Evolutionary conservation across 345 rosid species (phyloP), one percentile per base, ranked within the genome.

Genomic region (Durio zibethinus): DNA sequence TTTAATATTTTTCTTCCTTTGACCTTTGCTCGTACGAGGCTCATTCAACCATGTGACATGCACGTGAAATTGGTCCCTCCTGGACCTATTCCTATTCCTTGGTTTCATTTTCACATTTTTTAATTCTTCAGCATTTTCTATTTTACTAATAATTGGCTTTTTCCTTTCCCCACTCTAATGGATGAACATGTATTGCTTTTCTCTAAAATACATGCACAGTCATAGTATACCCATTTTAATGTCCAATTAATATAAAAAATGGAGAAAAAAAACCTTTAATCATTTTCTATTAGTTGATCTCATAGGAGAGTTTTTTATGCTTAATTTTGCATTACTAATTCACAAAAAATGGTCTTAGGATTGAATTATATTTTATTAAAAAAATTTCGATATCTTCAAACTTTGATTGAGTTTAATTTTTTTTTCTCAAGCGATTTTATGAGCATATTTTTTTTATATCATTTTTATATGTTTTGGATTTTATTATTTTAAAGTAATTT

Each of bases 21-120:
- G 8, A 31, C 42, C 57, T 25, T 10, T 25, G 64, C 21, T 42
- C 73, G 73, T 66, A 53, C 66, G 54, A 66, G 54, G 54, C 79
- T 53, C 73, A 21, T 65, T 33, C 45, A 25, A 68, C 64, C 62
- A 52, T 20, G 73, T 69, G 75, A 68, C 2, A 5, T 18, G 80
- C 75, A 77, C 80, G 80, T 77, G 80, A 68, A 56, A 36, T 29
- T 45, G 80, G 74, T 50, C 59, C 80, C 52, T 40, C 72, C 5
- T 50, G 14, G 36, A 35, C 73, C 38, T 14, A 0, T 31, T 25
- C 54, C 0, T 18, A 31, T 4, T 2, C 25, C 1, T 3, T 33
- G 18, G 36, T 33, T 29, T 9, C 20, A 38, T 74, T 73, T 66
- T 62, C 43, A 35, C n/a, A 0, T 57, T 59, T 57, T 42, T 38